Evolutionary conservation across 2,329 filamentous ascomycete genomes (phyloP).

Genomic region (Colletotrichum scovillei): DNA sequence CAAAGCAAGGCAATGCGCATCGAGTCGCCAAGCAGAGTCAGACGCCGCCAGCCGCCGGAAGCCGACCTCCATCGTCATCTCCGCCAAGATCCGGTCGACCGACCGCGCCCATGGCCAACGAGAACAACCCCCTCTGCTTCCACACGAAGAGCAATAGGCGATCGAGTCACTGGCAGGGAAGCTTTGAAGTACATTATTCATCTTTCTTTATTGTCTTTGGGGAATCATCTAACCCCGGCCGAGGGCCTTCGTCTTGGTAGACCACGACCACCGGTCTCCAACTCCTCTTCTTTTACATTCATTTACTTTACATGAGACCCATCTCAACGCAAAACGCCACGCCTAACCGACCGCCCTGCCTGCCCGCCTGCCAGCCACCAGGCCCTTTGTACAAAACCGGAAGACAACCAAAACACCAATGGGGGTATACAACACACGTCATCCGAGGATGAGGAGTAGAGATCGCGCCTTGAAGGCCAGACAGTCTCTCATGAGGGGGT

Average conservation of each 20-base stretch:
- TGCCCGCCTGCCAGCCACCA: constrained; percentile 27
- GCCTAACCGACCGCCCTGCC: constrained; percentile 30
- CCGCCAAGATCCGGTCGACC: background rate
- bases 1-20: background rate
- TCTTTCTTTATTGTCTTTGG: constrained; percentile 25
- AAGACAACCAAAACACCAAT: constrained; percentile 32
- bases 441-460: constrained; percentile 32
- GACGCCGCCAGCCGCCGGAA: background rate
- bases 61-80: background rate
- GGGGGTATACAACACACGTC: constrained; percentile 35
- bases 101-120: background rate
- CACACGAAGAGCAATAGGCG: background rate
- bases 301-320: constrained; percentile 33
- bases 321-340: constrained; percentile 31
- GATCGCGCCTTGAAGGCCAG: background rate
- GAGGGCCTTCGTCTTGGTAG: constrained; percentile 5
- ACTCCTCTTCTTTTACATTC: constrained; percentile 19
- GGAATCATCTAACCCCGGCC: constrained; percentile 21
- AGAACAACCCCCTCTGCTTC: background rate
- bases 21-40: background rate
- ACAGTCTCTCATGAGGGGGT: constrained; percentile 16
- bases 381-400: constrained; percentile 27
- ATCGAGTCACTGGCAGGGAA: background rate
- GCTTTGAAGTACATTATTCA: constrained; percentile 14
- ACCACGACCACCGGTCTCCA: constrained; percentile 4